Percentiles rank a stretch among this genome's conserved stretches.
These are phyloP conservation scores for Auriculariales sp. DNA, from an alignment of 768 basidiomycete species.

Conservation along the genomic window DNA sequence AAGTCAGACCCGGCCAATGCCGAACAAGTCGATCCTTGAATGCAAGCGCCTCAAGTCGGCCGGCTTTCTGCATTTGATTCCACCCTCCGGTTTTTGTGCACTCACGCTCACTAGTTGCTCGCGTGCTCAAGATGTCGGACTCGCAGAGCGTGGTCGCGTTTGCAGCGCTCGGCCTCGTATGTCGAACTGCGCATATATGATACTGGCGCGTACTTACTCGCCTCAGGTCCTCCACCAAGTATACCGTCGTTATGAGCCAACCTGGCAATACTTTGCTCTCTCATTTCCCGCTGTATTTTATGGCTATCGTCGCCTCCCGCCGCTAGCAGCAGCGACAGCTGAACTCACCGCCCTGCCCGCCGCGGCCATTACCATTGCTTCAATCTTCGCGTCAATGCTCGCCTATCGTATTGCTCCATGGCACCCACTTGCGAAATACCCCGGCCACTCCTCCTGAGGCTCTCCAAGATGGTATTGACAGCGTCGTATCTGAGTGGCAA, in stretches of 20 bases:
- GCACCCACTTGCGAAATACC: conserved; percentile 24
- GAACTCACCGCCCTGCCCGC: not conserved
- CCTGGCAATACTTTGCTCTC: not conserved
- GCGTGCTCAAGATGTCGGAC: no score
- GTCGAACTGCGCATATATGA: no score
- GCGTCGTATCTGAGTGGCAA: not conserved
- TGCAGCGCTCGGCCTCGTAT: no score
- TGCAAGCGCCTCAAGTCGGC: no score
- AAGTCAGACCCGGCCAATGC: no score
- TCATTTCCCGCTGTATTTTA: not conserved
- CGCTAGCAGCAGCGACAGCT: not conserved
- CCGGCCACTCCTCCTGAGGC: conserved; percentile 19
- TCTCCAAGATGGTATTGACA: conserved; percentile 14
- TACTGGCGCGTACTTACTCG: no score
- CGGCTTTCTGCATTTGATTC: no score
- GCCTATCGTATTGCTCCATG: conserved; percentile 22
- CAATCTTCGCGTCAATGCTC: conserved; percentile 15
- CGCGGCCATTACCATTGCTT: not conserved
- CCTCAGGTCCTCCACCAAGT: not conserved
- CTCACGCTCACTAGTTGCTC: no score
- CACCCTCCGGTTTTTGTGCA: no score
- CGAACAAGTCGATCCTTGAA: no score
- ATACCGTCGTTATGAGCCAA: not conserved
- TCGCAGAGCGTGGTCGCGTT: no score
- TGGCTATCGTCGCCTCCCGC: not conserved